phyloP scores from a whole-genome alignment of 2,329 filamentous ascomycete genomes.

The Colletotrichum gloeosporioides region DNA sequence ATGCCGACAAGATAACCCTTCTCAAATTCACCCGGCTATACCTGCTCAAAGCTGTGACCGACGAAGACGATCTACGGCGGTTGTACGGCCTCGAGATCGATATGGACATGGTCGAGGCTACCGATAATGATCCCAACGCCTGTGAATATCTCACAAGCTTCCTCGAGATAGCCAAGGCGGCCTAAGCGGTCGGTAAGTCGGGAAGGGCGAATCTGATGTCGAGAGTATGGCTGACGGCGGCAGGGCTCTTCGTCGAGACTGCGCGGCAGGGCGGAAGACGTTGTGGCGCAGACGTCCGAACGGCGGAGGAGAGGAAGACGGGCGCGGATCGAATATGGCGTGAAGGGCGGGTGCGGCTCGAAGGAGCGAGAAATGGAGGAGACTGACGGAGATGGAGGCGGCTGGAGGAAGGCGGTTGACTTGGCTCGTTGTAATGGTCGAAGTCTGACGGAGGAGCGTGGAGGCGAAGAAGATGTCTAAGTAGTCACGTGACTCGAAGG shows the following conservation, averaged over 20 bases:
- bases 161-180: not conserved
- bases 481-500: not conserved
- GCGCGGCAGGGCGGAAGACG: not conserved
- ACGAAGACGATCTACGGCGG: fast-evolving
- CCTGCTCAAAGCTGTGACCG: too few species aligned
- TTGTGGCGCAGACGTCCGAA: not conserved
- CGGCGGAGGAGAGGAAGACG: not conserved
- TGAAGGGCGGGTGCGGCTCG: not conserved
- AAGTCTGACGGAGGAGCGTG: not conserved
- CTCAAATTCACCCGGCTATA: too few species aligned
- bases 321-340: not conserved
- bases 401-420: not conserved
- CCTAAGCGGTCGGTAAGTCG: not conserved
- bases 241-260: not conserved
- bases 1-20: too few species aligned
- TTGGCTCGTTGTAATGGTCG: not conserved
- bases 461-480: not conserved
- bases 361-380: not conserved
- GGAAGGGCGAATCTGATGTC: not conserved
- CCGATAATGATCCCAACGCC: fast-evolving
- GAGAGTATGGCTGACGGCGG: not conserved
- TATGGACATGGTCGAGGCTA: not conserved
- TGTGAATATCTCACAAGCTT: not conserved
- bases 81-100: not conserved
- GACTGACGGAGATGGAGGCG: not conserved